Evolutionary conservation across 768 basidiomycete genomes (phyloP).

Genomic region (Boletus huronensis): DNA sequence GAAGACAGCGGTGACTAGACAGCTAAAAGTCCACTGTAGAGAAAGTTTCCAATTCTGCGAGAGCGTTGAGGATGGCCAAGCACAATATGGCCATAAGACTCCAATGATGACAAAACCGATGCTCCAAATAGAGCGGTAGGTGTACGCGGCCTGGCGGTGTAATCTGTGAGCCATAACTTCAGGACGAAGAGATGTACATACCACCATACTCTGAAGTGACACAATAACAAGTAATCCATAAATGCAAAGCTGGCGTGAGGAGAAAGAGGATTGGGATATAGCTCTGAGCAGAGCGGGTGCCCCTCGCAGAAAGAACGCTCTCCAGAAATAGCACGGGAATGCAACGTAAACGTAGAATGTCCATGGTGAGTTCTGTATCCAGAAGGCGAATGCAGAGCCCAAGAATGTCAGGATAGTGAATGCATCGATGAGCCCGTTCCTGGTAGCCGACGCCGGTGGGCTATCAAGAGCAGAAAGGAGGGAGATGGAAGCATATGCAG

Average conservation of each 20-base stretch:
- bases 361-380: slow-evolving; percentile 62
- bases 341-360: slow-evolving; percentile 72
- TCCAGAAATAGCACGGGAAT: slow-evolving; percentile 81
- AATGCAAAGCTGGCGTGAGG: slow-evolving; percentile 19
- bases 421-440: slow-evolving; percentile 12
- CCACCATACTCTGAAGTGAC: slow-evolving; percentile 69
- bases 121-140: slow-evolving; percentile 69
- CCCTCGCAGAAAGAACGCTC: slow-evolving; percentile 41
- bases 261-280: slow-evolving; percentile 23
- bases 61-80: slow-evolving; percentile 42
- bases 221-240: slow-evolving; percentile 35
- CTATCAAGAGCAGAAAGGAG: slow-evolving; percentile 45
- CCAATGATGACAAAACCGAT: slow-evolving; percentile 60
- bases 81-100: slow-evolving; percentile 56
- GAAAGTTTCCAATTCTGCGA: slow-evolving; percentile 27
- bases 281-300: slow-evolving; percentile 10
- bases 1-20: slow-evolving; percentile 58
- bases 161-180: not conserved
- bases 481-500: slow-evolving; percentile 58
- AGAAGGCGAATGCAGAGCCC: slow-evolving; percentile 49
- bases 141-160: slow-evolving; percentile 58
- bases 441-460: not conserved
- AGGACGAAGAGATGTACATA: slow-evolving; percentile 34
- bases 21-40: slow-evolving; percentile 46
- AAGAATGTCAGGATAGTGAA: slow-evolving; percentile 30